Base-by-base conservation (phyloP, 306 rosid species). In the Quillaja saponaria region DNA sequence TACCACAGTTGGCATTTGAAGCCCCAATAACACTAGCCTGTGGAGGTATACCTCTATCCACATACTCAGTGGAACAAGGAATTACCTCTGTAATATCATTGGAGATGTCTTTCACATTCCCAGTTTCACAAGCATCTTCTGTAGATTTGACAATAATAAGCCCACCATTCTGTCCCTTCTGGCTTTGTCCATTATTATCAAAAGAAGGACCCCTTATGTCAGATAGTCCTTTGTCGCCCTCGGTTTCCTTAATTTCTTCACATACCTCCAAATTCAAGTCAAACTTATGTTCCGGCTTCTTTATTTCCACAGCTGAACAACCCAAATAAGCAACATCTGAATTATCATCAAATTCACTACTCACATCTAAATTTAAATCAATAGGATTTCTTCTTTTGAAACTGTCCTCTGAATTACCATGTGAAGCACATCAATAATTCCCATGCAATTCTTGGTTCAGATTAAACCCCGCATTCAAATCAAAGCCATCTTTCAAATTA, bases 241-340 rank as follows among this genome's bases (percentile, higher is more conserved):
- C 78, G 20, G 45, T 37, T 64, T 82, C 87, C 71, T 73, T 82
- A 7, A 14, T 71, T 15, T 82, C 96, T 14, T 88, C 98, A 69
- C 66, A 71, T 18, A 84, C 87, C 51, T 77, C 96, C 68, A 86
- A 66, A 61, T 92, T 92, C 77, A 92, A 85, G 81, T 92, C 99
- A 73, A 92, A 86, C 45, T 61, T 50, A 39, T 94, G 79, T 35
- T 80, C 82, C 80, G 72, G 79, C 77, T 67, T 74, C 71, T 64
- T 50, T 0, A 11, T 67, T 64, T 44, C 82, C 40, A 61, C 78
- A 25, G 49, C 75, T 16, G 56, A 64, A 57, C 55, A n/a, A 33
- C 74, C 67, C 60, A 61, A 28, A 66, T 51, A 25, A 33, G 52
- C 52, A 41, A 38, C 69, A 52, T 40, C 49, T 49, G 25, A 35